Conservation (phyloP, 495 filamentous ascomycete genomes). For the Penicillium simplicissimum region DNA sequence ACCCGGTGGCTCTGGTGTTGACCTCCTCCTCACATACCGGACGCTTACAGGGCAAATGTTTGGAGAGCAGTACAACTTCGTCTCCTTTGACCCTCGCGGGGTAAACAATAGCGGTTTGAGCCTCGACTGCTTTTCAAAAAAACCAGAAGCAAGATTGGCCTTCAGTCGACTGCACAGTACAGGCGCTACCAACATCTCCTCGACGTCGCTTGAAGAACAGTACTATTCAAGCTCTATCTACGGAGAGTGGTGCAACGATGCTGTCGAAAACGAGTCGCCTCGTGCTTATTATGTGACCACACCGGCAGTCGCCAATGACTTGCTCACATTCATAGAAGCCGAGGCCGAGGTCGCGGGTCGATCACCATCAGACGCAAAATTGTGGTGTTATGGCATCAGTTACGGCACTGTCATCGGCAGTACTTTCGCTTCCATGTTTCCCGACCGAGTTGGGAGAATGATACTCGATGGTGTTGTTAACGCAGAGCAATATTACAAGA, state of each 20-base stretch:
- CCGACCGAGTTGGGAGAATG: conserved; percentile 41
- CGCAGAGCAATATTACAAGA: conserved; percentile 27
- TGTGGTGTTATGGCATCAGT: conserved; percentile 59
- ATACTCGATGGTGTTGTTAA: conserved; percentile 51
- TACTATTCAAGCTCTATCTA: conserved; percentile 32
- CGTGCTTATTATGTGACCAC: conserved; percentile 4
- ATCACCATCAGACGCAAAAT: conserved; percentile 31
- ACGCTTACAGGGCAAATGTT: conserved; percentile 28
- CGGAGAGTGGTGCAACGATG: conserved; percentile 32
- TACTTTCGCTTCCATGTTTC: conserved; percentile 49
- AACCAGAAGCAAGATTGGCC: neutral
- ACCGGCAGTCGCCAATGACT: neutral
- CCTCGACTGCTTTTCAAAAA: conserved; percentile 4
- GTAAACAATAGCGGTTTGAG: conserved; percentile 40
- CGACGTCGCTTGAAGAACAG: conserved; percentile 26
- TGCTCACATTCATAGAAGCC: neutral
- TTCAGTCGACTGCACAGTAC: neutral
- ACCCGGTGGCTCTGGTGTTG: neutral
- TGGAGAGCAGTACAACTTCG: conserved; percentile 43
- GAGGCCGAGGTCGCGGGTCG: conserved; percentile 8
- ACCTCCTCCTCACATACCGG: neutral
- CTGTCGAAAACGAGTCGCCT: conserved; percentile 26
- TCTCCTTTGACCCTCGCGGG: conserved; percentile 54
- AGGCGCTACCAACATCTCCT: conserved; percentile 24
- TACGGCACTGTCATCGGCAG: conserved; percentile 62